Evolutionary conservation across 768 basidiomycete genomes (phyloP).

Genomic region (Serendipita indica): DNA sequence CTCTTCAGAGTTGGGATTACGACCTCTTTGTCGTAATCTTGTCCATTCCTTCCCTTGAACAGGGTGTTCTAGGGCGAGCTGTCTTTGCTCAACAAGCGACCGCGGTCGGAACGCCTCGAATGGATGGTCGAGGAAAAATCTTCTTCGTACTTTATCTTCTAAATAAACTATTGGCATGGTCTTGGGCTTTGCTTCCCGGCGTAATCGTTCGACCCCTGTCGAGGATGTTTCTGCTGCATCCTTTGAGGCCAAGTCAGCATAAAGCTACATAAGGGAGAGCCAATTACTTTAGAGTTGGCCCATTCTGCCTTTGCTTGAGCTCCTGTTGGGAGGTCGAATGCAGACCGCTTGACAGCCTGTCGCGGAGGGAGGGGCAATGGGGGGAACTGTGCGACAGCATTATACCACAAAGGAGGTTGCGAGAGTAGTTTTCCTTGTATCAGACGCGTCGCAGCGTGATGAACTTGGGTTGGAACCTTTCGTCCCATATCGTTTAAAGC

Average conservation of each 20-base stretch:
- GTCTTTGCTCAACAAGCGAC: constrained; percentile 56
- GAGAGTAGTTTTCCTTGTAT: constrained; percentile 49
- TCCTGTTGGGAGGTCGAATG: constrained; percentile 30
- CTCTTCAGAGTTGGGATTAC: constrained; percentile 84
- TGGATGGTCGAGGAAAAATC: constrained; percentile 93
- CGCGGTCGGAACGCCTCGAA: constrained; percentile 83
- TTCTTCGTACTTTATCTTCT: constrained; percentile 73
- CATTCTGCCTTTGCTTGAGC: constrained; percentile 2
- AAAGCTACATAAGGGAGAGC: no score
- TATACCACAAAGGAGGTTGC: constrained; percentile 65
- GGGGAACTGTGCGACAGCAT: constrained; percentile 75
- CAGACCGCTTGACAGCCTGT: constrained; percentile 42
- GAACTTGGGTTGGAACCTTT: constrained; percentile 74
- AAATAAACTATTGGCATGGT: constrained; percentile 56
- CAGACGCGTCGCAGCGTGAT: constrained; percentile 71
- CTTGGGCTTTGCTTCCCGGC: constrained; percentile 18
- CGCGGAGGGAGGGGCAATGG: constrained; percentile 74
- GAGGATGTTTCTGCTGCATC: constrained; percentile 18
- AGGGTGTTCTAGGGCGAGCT: constrained; percentile 40
- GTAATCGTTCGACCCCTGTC: constrained; percentile 16
- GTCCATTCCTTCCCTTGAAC: constrained; percentile 56
- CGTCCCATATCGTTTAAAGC: constrained; percentile 46
- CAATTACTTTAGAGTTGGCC: no score
- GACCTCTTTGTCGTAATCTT: constrained; percentile 61
- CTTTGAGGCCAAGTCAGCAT: no score